Evolutionary conservation across 73 alveolate species (phyloP).

Genomic region (Tetrahymena malaccensis): DNA sequence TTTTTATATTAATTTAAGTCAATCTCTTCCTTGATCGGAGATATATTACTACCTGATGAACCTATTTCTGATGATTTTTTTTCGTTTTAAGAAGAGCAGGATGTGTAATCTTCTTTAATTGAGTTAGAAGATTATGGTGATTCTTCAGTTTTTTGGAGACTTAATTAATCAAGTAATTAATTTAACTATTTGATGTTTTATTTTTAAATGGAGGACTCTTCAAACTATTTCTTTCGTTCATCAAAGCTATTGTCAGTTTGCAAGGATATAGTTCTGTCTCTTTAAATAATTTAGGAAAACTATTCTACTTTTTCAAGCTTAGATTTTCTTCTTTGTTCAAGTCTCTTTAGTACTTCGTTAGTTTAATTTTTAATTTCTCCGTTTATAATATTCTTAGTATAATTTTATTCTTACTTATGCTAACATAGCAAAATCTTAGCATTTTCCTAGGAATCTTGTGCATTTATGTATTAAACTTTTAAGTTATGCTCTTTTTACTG

Average conservation of each 20-base stretch:
- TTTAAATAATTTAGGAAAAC: neutral
- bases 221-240: neutral
- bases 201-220: neutral
- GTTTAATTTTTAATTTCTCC: neutral
- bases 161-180: neutral
- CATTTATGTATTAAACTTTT: neutral
- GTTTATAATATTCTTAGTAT: neutral
- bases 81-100: neutral
- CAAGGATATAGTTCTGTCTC: neutral
- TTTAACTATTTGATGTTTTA: neutral
- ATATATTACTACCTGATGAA: neutral
- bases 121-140: neutral
- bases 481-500: neutral
- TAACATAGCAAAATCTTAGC: neutral
- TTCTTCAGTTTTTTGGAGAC: neutral
- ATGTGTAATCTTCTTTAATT: neutral
- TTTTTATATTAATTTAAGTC: neutral
- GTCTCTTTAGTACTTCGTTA: neutral
- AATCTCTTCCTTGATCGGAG: neutral
- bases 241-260: neutral
- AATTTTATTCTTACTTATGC: neutral
- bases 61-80: neutral
- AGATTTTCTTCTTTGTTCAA: neutral
- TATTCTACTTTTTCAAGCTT: neutral
- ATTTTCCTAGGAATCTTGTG: neutral